These are phyloP conservation scores for Claviceps africana DNA, from an alignment of 2,329 filamentous ascomycete genomes.

Conservation along the genomic window DNA sequence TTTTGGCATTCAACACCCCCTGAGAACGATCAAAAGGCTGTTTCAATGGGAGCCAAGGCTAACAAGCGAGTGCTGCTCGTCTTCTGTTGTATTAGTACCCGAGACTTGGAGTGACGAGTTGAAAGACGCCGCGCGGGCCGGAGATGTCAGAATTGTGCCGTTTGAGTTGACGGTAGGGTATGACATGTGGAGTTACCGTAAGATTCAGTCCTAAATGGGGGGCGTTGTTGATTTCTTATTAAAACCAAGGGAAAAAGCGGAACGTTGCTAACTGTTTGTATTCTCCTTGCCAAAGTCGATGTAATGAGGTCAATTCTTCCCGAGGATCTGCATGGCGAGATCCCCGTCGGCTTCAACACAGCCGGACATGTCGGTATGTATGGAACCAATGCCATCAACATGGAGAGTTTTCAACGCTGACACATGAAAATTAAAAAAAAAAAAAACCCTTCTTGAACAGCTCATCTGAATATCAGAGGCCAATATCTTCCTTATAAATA, in stretches of 20 bases:
- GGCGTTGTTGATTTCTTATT: neutral
- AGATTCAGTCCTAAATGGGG: slow-evolving; percentile 12
- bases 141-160: slow-evolving; percentile 57
- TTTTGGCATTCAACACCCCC: neutral
- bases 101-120: slow-evolving; percentile 65
- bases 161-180: slow-evolving; percentile 70
- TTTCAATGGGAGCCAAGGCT: neutral
- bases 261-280: neutral
- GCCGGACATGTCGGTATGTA: slow-evolving; percentile 70
- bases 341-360: slow-evolving; percentile 73
- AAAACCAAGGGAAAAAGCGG: neutral
- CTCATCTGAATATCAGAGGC: slow-evolving; percentile 79
- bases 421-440: neutral
- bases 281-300: slow-evolving; percentile 41
- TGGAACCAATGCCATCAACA: neutral
- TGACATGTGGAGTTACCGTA: slow-evolving; percentile 73
- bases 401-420: neutral
- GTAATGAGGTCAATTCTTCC: slow-evolving; percentile 73
- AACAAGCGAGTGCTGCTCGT: neutral
- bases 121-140: slow-evolving; percentile 50
- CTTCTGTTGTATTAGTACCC: slow-evolving; percentile 21
- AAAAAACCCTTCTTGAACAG: slow-evolving; percentile 23
- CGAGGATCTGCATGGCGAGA: slow-evolving; percentile 62
- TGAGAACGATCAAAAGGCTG: neutral
- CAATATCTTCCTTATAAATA: slow-evolving; percentile 75